phyloP scores from a whole-genome alignment of 1,139 yeast species.

The Hyphopichia khmerensis region DNA sequence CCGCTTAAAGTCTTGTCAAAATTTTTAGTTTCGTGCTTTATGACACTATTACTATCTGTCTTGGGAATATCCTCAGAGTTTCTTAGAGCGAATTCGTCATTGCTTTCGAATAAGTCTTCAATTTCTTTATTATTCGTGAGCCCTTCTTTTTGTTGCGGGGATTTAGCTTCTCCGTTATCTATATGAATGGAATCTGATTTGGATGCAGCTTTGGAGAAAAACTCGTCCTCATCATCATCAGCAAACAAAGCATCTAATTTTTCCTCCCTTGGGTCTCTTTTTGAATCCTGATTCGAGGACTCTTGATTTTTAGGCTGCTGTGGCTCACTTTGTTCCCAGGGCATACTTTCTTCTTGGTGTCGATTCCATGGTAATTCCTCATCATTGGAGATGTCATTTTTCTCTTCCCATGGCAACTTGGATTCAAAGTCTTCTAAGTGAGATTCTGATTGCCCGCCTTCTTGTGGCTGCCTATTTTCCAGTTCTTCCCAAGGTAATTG shows the following conservation, averaged over 20 bases:
- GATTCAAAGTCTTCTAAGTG: constrained; percentile 1
- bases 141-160: not conserved
- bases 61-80: not conserved
- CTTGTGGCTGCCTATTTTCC: not conserved
- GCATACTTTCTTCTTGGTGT: not conserved
- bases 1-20: not conserved
- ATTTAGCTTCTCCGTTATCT: not conserved
- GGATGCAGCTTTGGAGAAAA: constrained; percentile 9
- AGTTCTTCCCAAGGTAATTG: constrained; percentile 8
- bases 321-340: constrained; percentile 5
- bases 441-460: constrained; percentile 5
- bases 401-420: constrained; percentile 8
- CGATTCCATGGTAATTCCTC: constrained; percentile 6
- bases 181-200: not conserved
- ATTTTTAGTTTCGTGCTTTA: not conserved
- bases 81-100: constrained; percentile 3
- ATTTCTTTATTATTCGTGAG: not conserved
- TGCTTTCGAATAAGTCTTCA: constrained; percentile 8
- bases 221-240: constrained; percentile 14
- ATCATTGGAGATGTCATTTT: no score
- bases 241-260: constrained; percentile 14
- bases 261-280: not conserved
- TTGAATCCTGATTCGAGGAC: not conserved
- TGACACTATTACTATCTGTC: constrained; percentile 6
- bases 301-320: not conserved